These are phyloP conservation scores for Amanita molliuscula DNA, from an alignment of 768 basidiomycete genomes.

Conservation along the genomic window DNA sequence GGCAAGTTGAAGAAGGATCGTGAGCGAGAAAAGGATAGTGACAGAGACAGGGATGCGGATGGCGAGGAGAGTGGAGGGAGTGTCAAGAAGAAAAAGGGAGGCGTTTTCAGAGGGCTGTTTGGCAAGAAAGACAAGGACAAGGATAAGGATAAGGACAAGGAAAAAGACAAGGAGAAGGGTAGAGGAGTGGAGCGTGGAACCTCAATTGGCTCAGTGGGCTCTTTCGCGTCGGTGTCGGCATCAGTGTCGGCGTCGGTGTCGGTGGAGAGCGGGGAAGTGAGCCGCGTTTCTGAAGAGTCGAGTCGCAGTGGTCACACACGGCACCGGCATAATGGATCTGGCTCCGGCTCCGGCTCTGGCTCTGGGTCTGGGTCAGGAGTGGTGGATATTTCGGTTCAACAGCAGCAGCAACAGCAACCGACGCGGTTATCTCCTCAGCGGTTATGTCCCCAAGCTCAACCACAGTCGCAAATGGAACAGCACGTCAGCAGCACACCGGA, in stretches of 20 bases:
- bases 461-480: constrained; percentile 15
- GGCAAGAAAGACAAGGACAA: constrained; percentile 68
- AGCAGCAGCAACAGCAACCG: constrained; percentile 7
- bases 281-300: constrained; percentile 53
- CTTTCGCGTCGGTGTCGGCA: constrained; percentile 14
- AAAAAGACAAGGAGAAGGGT: constrained; percentile 61
- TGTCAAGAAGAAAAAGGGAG: constrained; percentile 56
- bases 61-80: constrained; percentile 21
- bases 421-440: constrained; percentile 9
- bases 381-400: background rate
- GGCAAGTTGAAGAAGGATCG: constrained; percentile 36
- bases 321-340: background rate
- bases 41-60: constrained; percentile 12
- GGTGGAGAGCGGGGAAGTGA: constrained; percentile 33
- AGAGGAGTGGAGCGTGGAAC: constrained; percentile 22
- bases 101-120: constrained; percentile 73
- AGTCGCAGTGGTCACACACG: constrained; percentile 36
- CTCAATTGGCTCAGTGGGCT: constrained; percentile 28
- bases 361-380: background rate
- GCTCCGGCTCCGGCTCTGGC: background rate
- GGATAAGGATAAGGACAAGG: constrained; percentile 59
- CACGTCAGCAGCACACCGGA: constrained; percentile 19
- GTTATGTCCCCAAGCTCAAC: constrained; percentile 33
- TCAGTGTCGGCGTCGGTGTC: background rate
- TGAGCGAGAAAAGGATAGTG: background rate